Percentiles rank a stretch among this genome's conserved stretches.
Conservation (phyloP, 1,139 yeast genomes). For the Diutina ranongensis region DNA sequence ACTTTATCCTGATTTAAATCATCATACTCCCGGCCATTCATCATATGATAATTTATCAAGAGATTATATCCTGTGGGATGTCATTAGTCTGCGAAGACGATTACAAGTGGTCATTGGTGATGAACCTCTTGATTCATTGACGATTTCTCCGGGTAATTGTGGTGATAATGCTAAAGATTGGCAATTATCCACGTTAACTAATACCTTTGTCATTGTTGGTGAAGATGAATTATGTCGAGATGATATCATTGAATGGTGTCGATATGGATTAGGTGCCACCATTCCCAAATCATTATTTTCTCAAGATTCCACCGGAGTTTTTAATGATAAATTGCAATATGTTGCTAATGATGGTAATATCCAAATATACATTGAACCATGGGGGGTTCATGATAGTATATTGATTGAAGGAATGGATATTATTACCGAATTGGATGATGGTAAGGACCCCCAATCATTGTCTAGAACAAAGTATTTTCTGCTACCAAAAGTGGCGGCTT, state of each 20-base stretch:
- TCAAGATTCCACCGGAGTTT: not conserved
- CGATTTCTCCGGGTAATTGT: constrained; percentile 1
- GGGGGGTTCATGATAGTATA: constrained; percentile 32
- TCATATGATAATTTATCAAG: not conserved
- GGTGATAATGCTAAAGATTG: constrained; percentile 1
- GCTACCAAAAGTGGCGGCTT: not conserved
- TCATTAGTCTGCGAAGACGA: not conserved
- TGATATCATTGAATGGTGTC: constrained; percentile 1
- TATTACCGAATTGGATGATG: constrained; percentile 7
- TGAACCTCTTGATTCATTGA: not conserved
- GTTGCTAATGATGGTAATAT: constrained; percentile 7
- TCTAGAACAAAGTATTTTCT: not conserved
- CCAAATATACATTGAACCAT: constrained; percentile 25
- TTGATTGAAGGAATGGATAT: constrained; percentile 22
- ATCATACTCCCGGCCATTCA: constrained; percentile 6
- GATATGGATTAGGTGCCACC: not conserved
- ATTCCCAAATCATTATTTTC: not conserved
- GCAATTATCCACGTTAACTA: constrained; percentile 3
- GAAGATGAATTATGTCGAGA: constrained; percentile 6
- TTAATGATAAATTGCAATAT: not conserved
- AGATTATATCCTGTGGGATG: not conserved
- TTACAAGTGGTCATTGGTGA: not conserved
- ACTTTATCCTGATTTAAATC: constrained; percentile 7
- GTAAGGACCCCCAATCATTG: not conserved
- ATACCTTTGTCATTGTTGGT: constrained; percentile 2